Base-by-base conservation (phyloP, 345 rosid species). In the Acer yangbiense region DNA sequence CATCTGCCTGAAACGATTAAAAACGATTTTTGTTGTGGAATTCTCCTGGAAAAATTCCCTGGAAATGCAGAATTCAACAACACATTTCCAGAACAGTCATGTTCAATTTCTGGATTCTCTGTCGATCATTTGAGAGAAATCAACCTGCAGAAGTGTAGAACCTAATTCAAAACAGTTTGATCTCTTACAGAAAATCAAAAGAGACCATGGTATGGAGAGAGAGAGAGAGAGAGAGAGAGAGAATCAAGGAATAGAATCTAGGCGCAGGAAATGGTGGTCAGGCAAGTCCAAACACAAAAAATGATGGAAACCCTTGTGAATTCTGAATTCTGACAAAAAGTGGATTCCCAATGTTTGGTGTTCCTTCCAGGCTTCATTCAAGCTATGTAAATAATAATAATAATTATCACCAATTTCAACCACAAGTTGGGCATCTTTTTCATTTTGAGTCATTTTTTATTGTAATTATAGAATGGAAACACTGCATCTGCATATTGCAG, bases 321-420 rank as follows among this genome's bases (percentile, higher is more conserved):
- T 65, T 21, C 64, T 6, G 64, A n/a, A n/a, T 60, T 60, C 64
- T 60, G 64, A 60, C 64, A 39, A 62, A 46, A 68, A 41, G 57
- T 46, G 25, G 77, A 76, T 75, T 78, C 77, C 72, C 69, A 10
- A 9, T 60, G 43, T 68, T 50, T 55, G 55, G 11, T 32, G 72
- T 67, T 64, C 75, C 72, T 61, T 76, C 79, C 80, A 76, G 70
- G 69, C 69, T 68, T 62, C 69, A 78, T 68, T 62, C 66, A 78
- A 65, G 65, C 77, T 54, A 70, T 52, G 41, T 32, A 60, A 65
- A 55, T 58, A 52, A 78, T 27, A 65, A 61, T 78, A 7, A 44
- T 7, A 52, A 12, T 43, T 5, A 61, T 16, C 54, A 64, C 8
- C 39, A 50, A 29, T 55, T 69, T 72, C 66, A 63, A 57, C 70